Percentiles rank a stretch among this genome's conserved stretches.
These are phyloP conservation scores for Pyrenochaeta sp. DNA, from an alignment of 2,329 filamentous ascomycete genomes.

Conservation along the genomic window DNA sequence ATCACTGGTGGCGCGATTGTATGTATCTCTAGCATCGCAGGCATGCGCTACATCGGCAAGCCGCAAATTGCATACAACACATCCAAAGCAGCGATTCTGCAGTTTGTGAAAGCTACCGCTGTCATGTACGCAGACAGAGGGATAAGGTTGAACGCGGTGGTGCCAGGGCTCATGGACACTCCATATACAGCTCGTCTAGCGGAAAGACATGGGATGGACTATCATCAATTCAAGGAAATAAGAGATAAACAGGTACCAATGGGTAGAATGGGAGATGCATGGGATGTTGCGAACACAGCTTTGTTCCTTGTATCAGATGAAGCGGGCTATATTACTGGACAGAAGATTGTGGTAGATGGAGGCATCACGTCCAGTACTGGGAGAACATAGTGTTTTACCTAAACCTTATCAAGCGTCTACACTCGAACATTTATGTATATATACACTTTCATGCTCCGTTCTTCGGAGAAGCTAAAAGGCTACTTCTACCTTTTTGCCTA, in stretches of 20 bases:
- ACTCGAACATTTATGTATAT: no score
- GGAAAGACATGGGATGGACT: slow-evolving; percentile 11
- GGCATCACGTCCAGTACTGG: slow-evolving; percentile 40
- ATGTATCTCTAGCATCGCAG: slow-evolving; percentile 62
- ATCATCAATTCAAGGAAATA: background rate
- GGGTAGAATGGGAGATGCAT: slow-evolving; percentile 44
- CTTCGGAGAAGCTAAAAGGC: no score
- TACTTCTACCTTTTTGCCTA: no score
- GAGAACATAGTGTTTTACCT: no score
- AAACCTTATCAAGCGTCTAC: no score
- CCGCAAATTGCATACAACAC: slow-evolving; percentile 64
- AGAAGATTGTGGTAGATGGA: slow-evolving; percentile 49
- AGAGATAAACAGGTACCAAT: slow-evolving; percentile 33
- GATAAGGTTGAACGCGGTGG: slow-evolving; percentile 63
- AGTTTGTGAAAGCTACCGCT: slow-evolving; percentile 60
- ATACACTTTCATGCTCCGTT: no score
- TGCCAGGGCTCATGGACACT: slow-evolving; percentile 66
- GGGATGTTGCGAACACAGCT: slow-evolving; percentile 46
- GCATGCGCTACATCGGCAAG: slow-evolving; percentile 61
- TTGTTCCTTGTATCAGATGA: slow-evolving; percentile 42
- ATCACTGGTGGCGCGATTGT: slow-evolving; percentile 50
- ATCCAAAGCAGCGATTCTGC: slow-evolving; percentile 61
- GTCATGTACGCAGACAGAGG: slow-evolving; percentile 60
- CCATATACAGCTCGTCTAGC: no score
- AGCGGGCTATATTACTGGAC: slow-evolving; percentile 47